A percentile compares a stretch with the other conserved stretches of the same genome.
phyloP scores from a whole-genome alignment of 495 filamentous ascomycete species.

The Hyaloscypha finlandica region DNA sequence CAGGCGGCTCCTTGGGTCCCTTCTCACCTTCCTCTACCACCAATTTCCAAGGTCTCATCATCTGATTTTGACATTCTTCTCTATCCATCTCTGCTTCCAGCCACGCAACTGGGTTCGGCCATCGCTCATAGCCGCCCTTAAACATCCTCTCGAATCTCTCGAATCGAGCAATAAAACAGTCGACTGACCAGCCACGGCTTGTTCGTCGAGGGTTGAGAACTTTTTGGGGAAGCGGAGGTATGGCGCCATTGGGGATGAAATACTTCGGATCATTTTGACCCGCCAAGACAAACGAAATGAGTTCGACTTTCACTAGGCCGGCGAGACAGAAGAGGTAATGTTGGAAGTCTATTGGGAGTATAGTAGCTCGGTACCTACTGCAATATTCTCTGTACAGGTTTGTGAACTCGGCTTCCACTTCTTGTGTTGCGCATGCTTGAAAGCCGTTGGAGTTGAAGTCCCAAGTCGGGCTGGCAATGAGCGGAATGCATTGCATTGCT shows the following conservation, averaged over 20 bases:
- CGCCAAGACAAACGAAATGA: constrained; percentile 7
- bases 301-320: constrained; percentile 1
- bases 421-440: neutral
- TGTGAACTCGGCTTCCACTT: neutral
- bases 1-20: neutral
- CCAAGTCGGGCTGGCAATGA: neutral
- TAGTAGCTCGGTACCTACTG: neutral
- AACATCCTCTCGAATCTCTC: neutral
- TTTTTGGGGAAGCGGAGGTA: neutral
- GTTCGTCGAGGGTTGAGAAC: neutral
- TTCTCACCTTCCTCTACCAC: neutral
- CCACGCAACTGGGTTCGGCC: constrained; percentile 15
- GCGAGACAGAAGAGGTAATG: constrained; percentile 3
- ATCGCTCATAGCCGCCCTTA: constrained; percentile 2
- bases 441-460: neutral
- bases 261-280: constrained; percentile 3
- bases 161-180: constrained; percentile 15
- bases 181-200: constrained; percentile 8
- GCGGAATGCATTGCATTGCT: neutral
- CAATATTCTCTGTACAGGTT: neutral
- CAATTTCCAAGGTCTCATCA: neutral
- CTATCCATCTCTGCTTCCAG: constrained; percentile 8
- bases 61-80: neutral
- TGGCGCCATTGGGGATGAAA: neutral
- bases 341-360: neutral